These are phyloP conservation scores for Leucaena leucocephala DNA, from an alignment of 306 rosid genomes.

Conservation along the genomic window DNA sequence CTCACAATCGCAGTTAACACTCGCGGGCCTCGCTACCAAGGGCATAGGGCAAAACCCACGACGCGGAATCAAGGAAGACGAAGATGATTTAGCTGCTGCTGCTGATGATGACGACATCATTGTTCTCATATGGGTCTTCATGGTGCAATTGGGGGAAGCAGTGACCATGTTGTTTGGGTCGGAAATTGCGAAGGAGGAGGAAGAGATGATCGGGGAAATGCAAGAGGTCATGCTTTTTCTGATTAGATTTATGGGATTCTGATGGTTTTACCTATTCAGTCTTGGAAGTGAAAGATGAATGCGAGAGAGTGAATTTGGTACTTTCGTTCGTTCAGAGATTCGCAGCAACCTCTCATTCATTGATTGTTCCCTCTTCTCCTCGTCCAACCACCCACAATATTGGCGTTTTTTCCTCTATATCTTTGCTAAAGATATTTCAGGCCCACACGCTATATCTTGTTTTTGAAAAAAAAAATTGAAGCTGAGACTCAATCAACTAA, in stretches of 20 bases:
- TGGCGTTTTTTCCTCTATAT: not conserved
- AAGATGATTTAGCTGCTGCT: not conserved
- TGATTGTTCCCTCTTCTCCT: not conserved
- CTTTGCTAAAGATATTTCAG: not conserved
- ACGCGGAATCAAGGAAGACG: slow-evolving; percentile 8
- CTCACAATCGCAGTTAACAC: slow-evolving; percentile 50
- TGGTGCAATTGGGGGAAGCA: slow-evolving; percentile 31
- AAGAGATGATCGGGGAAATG: slow-evolving; percentile 6
- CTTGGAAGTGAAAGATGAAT: not conserved
- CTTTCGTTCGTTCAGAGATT: not conserved
- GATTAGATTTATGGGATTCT: not conserved
- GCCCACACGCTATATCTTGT: not conserved
- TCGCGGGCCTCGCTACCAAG: slow-evolving; percentile 28
- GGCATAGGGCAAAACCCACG: slow-evolving; percentile 6
- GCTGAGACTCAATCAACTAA: too few relatives aligned
- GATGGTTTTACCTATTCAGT: not conserved
- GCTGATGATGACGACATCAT: slow-evolving; percentile 2
- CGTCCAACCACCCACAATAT: slow-evolving; percentile 1
- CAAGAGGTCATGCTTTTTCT: slow-evolving; percentile 11
- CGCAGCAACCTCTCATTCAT: not conserved
- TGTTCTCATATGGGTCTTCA: slow-evolving; percentile 19
- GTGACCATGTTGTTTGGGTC: slow-evolving; percentile 24
- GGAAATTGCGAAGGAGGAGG: not conserved
- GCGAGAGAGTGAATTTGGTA: not conserved
- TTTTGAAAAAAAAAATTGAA: too few relatives aligned